phyloP scores from a whole-genome alignment of 805 yeast species.

The Metschnikowia koreensis region DNA sequence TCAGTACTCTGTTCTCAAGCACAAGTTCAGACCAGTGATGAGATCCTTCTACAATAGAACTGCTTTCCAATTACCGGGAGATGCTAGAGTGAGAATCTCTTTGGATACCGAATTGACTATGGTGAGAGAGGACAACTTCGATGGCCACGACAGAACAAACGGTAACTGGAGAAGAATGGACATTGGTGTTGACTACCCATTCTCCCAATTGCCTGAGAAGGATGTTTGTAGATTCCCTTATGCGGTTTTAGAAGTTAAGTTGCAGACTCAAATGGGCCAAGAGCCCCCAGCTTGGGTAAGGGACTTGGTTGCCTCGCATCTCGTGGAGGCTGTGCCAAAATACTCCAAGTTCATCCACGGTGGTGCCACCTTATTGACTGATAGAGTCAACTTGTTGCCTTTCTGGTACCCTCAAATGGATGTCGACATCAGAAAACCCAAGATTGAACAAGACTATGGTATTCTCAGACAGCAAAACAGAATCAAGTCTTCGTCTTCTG shows the following conservation, averaged over 20 bases:
- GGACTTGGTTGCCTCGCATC: constrained; percentile 84
- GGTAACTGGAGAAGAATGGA: constrained; percentile 98
- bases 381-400: constrained; percentile 79
- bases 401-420: constrained; percentile 98
- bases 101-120: constrained; percentile 95
- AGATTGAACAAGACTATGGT: constrained; percentile 55
- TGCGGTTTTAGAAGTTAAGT: constrained; percentile 94
- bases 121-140: constrained; percentile 97
- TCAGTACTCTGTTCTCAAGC: constrained; percentile 84
- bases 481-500: constrained; percentile 40
- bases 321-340: constrained; percentile 97
- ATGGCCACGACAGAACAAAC: constrained; percentile 84
- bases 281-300: constrained; percentile 99
- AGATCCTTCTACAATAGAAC: constrained; percentile 97
- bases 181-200: constrained; percentile 97
- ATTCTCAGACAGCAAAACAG: constrained; percentile 49
- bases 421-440: constrained; percentile 90
- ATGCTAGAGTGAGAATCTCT: constrained; percentile 97
- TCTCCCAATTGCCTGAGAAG: constrained; percentile 73
- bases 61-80: constrained; percentile 98
- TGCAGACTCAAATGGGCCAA: constrained; percentile 97
- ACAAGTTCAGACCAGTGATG: constrained; percentile 87
- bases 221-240: constrained; percentile 95
- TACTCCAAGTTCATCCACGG: constrained; percentile 98
- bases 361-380: constrained; percentile 86